Conservation (phyloP, 441 rosid species). For the Cnidoscolus chayamansa region DNA sequence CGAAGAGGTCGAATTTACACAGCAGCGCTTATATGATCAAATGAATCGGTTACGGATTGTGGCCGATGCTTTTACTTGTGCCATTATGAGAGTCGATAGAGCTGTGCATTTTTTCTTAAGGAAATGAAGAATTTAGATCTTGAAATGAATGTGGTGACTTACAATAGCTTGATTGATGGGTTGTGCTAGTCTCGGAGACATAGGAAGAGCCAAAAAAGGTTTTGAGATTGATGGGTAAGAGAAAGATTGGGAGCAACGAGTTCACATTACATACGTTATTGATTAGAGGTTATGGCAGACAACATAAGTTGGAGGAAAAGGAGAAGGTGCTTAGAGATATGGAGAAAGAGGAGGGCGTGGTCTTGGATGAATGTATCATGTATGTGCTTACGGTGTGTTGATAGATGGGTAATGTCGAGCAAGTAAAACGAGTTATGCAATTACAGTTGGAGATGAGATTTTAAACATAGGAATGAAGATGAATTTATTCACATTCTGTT, state of each 20-base stretch:
- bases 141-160: constrained; percentile 60
- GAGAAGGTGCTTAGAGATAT: constrained; percentile 31
- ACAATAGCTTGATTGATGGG: constrained; percentile 70
- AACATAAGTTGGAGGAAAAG: constrained; percentile 55
- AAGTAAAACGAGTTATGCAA: constrained; percentile 40
- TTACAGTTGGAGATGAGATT: constrained; percentile 41
- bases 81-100: constrained; percentile 50
- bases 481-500: constrained; percentile 44
- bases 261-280: constrained; percentile 50
- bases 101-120: constrained; percentile 42
- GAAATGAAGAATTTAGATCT: constrained; percentile 50
- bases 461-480: constrained; percentile 52
- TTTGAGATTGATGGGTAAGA: constrained; percentile 48
- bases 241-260: constrained; percentile 43
- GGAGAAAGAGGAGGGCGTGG: constrained; percentile 34
- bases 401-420: constrained; percentile 64
- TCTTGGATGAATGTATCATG: constrained; percentile 55
- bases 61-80: constrained; percentile 70
- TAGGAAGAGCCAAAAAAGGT: constrained; percentile 46
- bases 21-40: constrained; percentile 66
- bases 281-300: constrained; percentile 61
- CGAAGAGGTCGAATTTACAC: constrained; percentile 40
- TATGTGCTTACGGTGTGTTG: constrained; percentile 37
- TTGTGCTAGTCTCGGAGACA: constrained; percentile 54
- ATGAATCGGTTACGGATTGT: constrained; percentile 53